Conservation (phyloP, 305 asterid genomes). For the Ajuga reptans region DNA sequence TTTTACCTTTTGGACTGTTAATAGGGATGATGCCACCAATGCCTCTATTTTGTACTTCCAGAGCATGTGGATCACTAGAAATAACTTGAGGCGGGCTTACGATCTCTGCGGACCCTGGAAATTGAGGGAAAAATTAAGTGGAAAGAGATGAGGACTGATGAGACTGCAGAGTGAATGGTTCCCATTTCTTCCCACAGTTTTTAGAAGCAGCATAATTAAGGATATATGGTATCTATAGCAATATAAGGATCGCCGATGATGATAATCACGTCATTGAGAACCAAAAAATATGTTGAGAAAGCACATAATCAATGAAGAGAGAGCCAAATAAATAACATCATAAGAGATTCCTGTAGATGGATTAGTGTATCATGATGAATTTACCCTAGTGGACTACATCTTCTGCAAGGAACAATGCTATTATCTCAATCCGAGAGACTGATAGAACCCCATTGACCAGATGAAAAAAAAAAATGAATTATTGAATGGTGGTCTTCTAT, state of each 20-base stretch:
- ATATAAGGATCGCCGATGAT: neutral
- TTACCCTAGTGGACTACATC: neutral
- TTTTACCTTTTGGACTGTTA: conserved; percentile 29
- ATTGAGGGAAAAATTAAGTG: conserved; percentile 4
- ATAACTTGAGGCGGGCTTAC: conserved; percentile 24
- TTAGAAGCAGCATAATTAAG: neutral
- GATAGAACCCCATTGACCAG: neutral
- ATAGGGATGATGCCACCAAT: conserved; percentile 15
- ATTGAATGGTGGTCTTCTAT: neutral
- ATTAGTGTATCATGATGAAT: neutral
- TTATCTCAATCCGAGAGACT: neutral
- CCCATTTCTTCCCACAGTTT: conserved; percentile 2
- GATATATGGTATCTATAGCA: neutral
- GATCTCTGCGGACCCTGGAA: conserved; percentile 32
- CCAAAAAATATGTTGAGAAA: neutral
- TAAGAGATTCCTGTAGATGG: neutral
- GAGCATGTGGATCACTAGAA: conserved; percentile 21
- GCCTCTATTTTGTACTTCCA: conserved; percentile 18
- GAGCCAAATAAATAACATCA: neutral
- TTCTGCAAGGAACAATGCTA: neutral
- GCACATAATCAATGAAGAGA: neutral
- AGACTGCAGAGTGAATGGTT: neutral
- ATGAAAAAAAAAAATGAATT: neutral
- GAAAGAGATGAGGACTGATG: neutral
- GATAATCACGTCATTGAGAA: conserved; percentile 1